phyloP scores from a whole-genome alignment of 129 eudicot genomes.

The Chrysanthemum makinoi region DNA sequence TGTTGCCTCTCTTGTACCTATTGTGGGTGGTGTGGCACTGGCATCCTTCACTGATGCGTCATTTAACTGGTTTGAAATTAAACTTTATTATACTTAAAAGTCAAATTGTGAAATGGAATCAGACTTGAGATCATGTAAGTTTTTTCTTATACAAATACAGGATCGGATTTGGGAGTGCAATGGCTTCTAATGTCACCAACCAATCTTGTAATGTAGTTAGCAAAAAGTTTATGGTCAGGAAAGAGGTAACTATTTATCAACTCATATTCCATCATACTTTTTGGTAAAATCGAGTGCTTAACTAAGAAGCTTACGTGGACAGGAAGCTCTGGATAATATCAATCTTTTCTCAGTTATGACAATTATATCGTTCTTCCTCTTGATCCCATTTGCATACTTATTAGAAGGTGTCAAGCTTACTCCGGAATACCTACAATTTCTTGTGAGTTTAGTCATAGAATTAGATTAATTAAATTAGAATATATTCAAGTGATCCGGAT shows the following conservation, averaged over 20 bases:
- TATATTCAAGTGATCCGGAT: slow-evolving; percentile 8
- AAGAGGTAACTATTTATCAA: slow-evolving; percentile 48
- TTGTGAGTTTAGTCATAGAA: slow-evolving; percentile 50
- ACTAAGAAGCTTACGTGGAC: slow-evolving; percentile 18
- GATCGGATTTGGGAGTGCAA: slow-evolving; percentile 91
- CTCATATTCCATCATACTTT: not conserved
- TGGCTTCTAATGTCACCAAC: slow-evolving; percentile 93
- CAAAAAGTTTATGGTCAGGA: slow-evolving; percentile 70
- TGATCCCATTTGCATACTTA: slow-evolving; percentile 57
- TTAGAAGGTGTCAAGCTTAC: slow-evolving; percentile 77
- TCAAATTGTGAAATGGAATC: slow-evolving; percentile 3
- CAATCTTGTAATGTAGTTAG: slow-evolving; percentile 92
- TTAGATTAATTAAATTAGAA: not conserved
- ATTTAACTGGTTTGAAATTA: slow-evolving; percentile 65
- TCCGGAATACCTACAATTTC: slow-evolving; percentile 63
- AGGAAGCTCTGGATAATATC: slow-evolving; percentile 88
- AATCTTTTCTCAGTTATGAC: slow-evolving; percentile 85
- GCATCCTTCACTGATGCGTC: slow-evolving; percentile 89
- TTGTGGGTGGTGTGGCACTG: slow-evolving; percentile 93
- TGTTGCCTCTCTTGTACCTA: slow-evolving; percentile 74
- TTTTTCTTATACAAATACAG: slow-evolving; percentile 44
- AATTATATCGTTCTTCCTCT: slow-evolving; percentile 50
- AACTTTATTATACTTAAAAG: not conserved
- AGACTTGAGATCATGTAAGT: not conserved
- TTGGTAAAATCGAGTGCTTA: not conserved